Evolutionary conservation across 2,329 filamentous ascomycete species (phyloP).

Genomic region (Aspergillus fumigatiaffinis): DNA sequence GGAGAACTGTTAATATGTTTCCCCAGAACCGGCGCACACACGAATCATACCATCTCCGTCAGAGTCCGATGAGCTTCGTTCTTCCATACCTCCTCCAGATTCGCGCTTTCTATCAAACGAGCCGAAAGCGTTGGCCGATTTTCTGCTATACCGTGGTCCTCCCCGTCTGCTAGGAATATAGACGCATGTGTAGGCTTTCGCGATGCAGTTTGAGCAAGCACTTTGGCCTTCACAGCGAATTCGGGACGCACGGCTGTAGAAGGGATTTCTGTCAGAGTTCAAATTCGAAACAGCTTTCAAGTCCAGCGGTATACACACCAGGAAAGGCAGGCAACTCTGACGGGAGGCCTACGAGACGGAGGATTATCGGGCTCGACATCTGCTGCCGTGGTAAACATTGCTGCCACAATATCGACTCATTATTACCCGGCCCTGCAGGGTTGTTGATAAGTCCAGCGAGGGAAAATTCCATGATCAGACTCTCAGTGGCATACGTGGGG

Average conservation of each 20-base stretch:
- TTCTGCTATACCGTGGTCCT: constrained; percentile 6
- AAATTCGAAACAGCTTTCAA: constrained; percentile 1
- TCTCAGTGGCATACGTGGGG: neutral
- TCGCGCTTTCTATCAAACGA: neutral
- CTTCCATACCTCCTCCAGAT: neutral
- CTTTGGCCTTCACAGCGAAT: constrained; percentile 47
- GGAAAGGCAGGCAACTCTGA: constrained; percentile 50
- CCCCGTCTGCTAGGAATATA: constrained; percentile 27
- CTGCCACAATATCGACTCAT: neutral
- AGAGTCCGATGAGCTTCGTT: neutral
- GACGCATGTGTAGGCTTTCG: constrained; percentile 23
- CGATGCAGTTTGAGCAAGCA: constrained; percentile 36
- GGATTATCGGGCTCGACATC: neutral
- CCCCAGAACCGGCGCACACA: neutral
- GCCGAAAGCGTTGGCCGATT: neutral
- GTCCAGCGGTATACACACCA: constrained; percentile 37
- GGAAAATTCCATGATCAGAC: no score
- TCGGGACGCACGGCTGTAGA: constrained; percentile 41
- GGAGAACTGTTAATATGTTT: neutral
- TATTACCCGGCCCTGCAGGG: neutral
- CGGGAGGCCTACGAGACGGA: constrained; percentile 36
- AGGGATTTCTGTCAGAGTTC: constrained; percentile 1
- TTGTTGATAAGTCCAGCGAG: neutral
- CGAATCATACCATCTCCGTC: constrained; percentile 2
- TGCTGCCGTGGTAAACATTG: neutral